Evolutionary conservation across 2,329 filamentous ascomycete species (phyloP), one percentile per base, ranked within the genome.

Genomic region (Trichoderma koningiopsis): DNA sequence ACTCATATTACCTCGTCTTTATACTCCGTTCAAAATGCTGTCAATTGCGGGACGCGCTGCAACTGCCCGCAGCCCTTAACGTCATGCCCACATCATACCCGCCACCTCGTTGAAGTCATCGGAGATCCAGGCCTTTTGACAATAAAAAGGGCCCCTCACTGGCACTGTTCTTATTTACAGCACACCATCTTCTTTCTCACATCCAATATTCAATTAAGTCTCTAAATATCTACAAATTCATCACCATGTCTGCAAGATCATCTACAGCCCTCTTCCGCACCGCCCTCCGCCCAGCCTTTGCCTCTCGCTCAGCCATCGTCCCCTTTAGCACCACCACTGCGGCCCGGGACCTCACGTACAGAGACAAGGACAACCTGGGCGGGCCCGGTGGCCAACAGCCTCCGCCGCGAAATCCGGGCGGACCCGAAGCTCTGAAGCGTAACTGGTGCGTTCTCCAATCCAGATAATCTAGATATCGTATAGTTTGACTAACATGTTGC

Each of bases 311-410:
- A 19, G 29, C 13, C 16, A 31, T 66, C 47, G 60, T 52, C 47
- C 69, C 69, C 7, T 60, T 62, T 14, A 61, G 40, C 37, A 68
- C 65, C 13, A 29, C 59, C 43, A 53, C 22, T 10, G 10, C 58
- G 31, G 22, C 27, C 59, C 68, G 56, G 33, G 43, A 3, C 19
- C 22, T 47, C 43, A n/a, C 57, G 3, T 68, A 55, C 6, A 22
- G 47, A 14, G 29, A 59, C 65, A 72, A 73, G 27, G 75, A 76
- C 19, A 71, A 76, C 58, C 72, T 79, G 16, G 78, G 79, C 22
- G 78, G 79, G 2, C 78, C 78, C 1, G 76, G 74, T n/a, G 79
- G 78, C 40, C 79, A 80, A n/a, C 69, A 76, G 68, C 72, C 74
- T 3, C 70, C 72, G 0, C 76, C 79, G 1, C 65, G 37, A 72